Base-by-base conservation (phyloP, 352 stramenopile genomes). In the Elongisporangium anandrum region DNA sequence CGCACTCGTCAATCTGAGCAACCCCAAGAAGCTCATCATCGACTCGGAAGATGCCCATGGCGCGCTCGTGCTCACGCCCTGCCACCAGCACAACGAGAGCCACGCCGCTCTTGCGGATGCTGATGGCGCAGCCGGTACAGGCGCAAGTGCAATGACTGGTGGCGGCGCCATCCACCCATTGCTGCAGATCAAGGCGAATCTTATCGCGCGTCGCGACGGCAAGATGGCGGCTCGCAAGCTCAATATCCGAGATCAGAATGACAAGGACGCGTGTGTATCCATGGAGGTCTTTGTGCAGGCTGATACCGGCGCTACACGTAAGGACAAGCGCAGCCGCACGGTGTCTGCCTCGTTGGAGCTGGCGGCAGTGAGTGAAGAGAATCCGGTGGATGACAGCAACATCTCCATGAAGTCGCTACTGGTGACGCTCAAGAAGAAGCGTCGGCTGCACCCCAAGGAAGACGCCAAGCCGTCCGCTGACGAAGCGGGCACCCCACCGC, bases 331-430 rank as follows among this genome's bases (percentile, higher is more conserved):
- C 13, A 8, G 29, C 13, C 29, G 29, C 29, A 41, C 29, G 2
- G 29, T 41, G 5, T 4, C 29, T 13, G 29, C 29, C 29, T 41
- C 29, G 5, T n/a, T 57, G 52, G 63, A 70, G 39, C 52, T 51
- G 3, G 19, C 47, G 8, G 41, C 24, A 7, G 20, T 54, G n/a
- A 50, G 39, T 39, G 51, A 59, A 23, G 51, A 64, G 23, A 26
- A 59, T 23, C 34, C 52, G 13, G n/a, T 60, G 17, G 63, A 71
- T 26, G 64, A 73, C 29, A 69, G 63, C 50, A 76, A 62, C 62
- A 87, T 89, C 61, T 89, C 79, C 26, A 89, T 89, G 79, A 77
- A 81, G 52, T 83, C 76, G 58, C 69, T 89, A 24, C 69, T 89
- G 2, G 79, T 82, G 64, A 85, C 73, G 54, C 67, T 89, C 48